A percentile compares a stretch with the other conserved stretches of the same genome.
Conservation (phyloP, 1,284 basidiomycete genomes). For the Tilletia caries region DNA sequence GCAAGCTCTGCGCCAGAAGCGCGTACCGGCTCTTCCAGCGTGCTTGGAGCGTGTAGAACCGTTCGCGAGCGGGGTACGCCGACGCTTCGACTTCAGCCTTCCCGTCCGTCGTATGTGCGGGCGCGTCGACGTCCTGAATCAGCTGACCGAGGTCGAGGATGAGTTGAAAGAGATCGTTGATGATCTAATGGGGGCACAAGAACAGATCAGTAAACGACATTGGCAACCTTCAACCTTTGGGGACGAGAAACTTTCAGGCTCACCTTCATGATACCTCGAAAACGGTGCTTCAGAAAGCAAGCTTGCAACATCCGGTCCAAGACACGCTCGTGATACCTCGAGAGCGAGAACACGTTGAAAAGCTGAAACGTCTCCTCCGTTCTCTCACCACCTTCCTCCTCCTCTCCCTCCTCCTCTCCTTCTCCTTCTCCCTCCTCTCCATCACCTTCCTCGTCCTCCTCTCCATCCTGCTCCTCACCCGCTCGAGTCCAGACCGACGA, state of each 20-base stretch:
- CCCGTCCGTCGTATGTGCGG: neutral
- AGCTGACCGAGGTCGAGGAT: conserved; percentile 30
- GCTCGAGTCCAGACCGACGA: too few species aligned
- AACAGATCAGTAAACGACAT: neutral
- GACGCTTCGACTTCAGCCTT: too few species aligned
- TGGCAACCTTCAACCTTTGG: too few species aligned
- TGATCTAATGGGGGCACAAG: conserved; percentile 10
- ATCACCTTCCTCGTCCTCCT: conserved; percentile 20
- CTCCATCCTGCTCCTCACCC: conserved; percentile 16
- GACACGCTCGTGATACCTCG: conserved; percentile 33
- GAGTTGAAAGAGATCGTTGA: conserved; percentile 26
- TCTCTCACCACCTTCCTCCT: neutral
- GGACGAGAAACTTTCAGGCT: too few species aligned
- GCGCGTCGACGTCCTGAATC: conserved; percentile 24
- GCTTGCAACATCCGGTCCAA: conserved; percentile 36
- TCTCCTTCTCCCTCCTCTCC: conserved; percentile 26
- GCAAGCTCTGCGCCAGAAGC: too few species aligned
- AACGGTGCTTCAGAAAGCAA: conserved; percentile 32
- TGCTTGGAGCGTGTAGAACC: too few species aligned
- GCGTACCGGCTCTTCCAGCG: too few species aligned
- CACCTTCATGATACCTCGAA: conserved; percentile 18
- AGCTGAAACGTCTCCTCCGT: conserved; percentile 21
- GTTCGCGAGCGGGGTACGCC: too few species aligned
- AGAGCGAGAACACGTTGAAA: conserved; percentile 39
- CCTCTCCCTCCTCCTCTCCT: conserved; percentile 26